Conservation (phyloP, 1,139 yeast genomes). For the Pichia kudriavzevii region DNA sequence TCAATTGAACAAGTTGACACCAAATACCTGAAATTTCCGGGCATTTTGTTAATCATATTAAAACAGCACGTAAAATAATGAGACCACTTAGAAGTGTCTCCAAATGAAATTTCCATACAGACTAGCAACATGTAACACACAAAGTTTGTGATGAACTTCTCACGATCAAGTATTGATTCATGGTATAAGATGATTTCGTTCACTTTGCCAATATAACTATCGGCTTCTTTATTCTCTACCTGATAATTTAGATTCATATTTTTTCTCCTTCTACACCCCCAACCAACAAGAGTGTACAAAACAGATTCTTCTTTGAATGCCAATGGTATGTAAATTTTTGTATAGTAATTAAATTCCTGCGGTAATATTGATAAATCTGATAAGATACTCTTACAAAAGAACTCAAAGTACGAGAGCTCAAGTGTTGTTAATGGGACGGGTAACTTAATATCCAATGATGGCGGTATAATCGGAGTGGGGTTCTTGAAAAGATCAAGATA, state of each 20-base stretch:
- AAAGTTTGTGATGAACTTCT: constrained; percentile 26
- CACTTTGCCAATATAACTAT: constrained; percentile 19
- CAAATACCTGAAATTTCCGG: constrained; percentile 25
- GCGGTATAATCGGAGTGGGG: constrained; percentile 8
- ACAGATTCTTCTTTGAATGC: constrained; percentile 29
- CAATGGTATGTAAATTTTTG: constrained; percentile 30
- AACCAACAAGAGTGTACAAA: constrained; percentile 28
- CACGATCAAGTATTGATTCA: constrained; percentile 13
- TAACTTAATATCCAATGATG: constrained; percentile 16
- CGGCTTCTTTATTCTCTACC: constrained; percentile 19
- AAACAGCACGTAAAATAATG: constrained; percentile 28
- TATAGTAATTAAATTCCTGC: constrained; percentile 29
- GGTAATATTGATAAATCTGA: constrained; percentile 30
- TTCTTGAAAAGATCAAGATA: constrained; percentile 10
- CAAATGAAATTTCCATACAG: constrained; percentile 32
- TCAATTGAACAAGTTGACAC: constrained; percentile 28
- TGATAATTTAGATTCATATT: constrained; percentile 20
- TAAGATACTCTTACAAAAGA: constrained; percentile 28
- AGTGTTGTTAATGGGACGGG: constrained; percentile 19
- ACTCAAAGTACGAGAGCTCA: constrained; percentile 26
- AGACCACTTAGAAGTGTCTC: constrained; percentile 32
- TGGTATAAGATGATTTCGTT: constrained; percentile 11
- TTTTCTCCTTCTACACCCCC: constrained; percentile 27
- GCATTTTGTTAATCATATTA: constrained; percentile 29
- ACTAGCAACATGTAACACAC: constrained; percentile 30